Conservation (phyloP, 179 eudicot species). For the Nepenthes alata region DNA sequence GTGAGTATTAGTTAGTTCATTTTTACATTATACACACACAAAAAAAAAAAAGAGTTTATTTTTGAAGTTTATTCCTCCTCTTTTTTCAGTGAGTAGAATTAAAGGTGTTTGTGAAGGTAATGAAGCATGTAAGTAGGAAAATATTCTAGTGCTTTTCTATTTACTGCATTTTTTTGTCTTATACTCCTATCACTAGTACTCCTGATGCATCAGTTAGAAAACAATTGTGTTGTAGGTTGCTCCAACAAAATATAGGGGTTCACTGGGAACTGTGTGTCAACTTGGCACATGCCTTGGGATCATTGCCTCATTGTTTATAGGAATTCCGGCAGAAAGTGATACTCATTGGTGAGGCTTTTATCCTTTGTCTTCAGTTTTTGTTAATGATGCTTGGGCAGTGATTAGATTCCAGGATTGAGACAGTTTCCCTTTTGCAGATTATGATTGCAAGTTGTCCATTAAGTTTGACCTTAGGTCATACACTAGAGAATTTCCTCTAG, state of each 20-base stretch:
- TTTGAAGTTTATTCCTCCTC: no score
- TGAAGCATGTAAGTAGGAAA: not conserved
- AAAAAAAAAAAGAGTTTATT: no score
- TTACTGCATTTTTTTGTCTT: not conserved
- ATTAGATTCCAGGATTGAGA: no score
- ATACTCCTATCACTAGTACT: not conserved
- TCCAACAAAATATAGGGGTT: conserved; percentile 77
- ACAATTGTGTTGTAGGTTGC: conserved; percentile 38
- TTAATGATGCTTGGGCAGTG: no score
- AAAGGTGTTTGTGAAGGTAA: no score
- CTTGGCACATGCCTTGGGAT: conserved; percentile 85
- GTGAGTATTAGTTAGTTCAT: no score
- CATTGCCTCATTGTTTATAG: conserved; percentile 55
- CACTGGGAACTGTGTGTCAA: conserved; percentile 67
- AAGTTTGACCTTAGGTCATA: no score
- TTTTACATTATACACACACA: no score
- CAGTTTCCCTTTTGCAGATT: no score
- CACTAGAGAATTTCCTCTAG: no score
- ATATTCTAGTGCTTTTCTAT: not conserved
- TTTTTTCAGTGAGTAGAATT: no score
- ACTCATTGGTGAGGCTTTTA: conserved; percentile 55
- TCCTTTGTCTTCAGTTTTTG: not conserved
- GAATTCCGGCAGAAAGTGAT: conserved; percentile 54
- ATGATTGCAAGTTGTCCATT: no score
- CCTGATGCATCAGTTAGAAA: not conserved